Evolutionary conservation across 73 alveolate genomes (phyloP).

Genomic region (Paramecium primaurelia): DNA sequence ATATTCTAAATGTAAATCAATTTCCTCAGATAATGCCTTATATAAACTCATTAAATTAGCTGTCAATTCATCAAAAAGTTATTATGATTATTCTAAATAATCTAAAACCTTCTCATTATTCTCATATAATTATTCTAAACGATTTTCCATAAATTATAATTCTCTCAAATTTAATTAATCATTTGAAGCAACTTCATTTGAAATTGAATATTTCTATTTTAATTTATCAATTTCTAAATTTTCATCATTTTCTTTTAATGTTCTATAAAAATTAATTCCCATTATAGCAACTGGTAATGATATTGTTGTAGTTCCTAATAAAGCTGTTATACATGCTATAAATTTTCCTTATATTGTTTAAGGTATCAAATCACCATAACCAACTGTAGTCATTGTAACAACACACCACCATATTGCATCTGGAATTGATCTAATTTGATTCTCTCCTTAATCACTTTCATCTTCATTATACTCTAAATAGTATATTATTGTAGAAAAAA

Average conservation of each 20-base stretch:
- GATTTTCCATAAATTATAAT: background rate
- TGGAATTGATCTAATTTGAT: conserved; percentile 12
- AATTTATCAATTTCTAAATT: background rate
- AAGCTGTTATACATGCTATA: conserved; percentile 44
- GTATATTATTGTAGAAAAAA: conserved; percentile 43
- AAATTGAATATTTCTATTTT: background rate
- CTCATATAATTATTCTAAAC: background rate
- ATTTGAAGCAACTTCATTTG: background rate
- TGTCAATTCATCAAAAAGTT: background rate
- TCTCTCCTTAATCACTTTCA: background rate
- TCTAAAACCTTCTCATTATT: background rate
- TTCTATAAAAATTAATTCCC: background rate
- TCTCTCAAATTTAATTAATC: conserved; percentile 6
- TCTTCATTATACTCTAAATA: conserved; percentile 20
- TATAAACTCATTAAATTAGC: background rate
- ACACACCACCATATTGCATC: conserved; percentile 52
- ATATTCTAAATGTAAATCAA: background rate
- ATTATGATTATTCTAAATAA: background rate
- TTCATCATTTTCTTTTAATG: background rate
- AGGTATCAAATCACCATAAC: conserved; percentile 61
- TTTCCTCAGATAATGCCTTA: background rate
- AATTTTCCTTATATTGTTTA: conserved; percentile 45
- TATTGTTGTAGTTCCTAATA: conserved; percentile 46
- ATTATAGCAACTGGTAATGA: conserved; percentile 36
- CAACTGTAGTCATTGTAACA: conserved; percentile 61